These are phyloP conservation scores for Ananas comosus DNA, from an alignment of 176 grass and related monocot species.

Conservation along the genomic window DNA sequence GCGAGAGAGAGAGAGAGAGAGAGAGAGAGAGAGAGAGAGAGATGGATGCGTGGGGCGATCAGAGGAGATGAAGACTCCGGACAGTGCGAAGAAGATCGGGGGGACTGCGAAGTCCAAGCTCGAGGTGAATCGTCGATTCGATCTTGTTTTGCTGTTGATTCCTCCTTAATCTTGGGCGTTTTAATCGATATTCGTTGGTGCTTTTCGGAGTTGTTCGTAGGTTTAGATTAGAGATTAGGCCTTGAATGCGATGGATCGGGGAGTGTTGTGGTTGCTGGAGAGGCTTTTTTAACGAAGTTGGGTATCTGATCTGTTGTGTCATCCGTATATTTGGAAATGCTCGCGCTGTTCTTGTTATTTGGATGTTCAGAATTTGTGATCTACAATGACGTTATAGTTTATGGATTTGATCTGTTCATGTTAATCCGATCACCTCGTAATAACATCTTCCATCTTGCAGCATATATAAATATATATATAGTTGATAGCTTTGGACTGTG, in stretches of 20 bases:
- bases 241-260: neutral
- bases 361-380: too few species aligned
- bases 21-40: slow-evolving; percentile 22
- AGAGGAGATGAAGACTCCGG: slow-evolving; percentile 71
- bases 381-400: too few species aligned
- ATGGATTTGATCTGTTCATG: too few species aligned
- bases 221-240: neutral
- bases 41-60: slow-evolving; percentile 9
- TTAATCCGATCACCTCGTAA: too few species aligned
- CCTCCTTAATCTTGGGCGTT: too few species aligned
- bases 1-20: slow-evolving; percentile 5
- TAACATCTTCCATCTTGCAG: too few species aligned
- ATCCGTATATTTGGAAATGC: too few species aligned
- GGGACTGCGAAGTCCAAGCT: slow-evolving; percentile 24
- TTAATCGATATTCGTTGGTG: neutral
- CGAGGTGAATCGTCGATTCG: slow-evolving; percentile 14
- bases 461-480: too few species aligned
- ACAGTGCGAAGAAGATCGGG: slow-evolving; percentile 28
- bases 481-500: too few species aligned
- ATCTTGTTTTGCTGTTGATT: neutral
- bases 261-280: neutral
- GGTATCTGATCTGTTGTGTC: too few species aligned
- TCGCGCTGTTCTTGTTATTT: too few species aligned
- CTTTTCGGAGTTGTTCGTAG: neutral
- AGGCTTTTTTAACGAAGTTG: neutral